Base-by-base conservation (phyloP, 352 stramenopile genomes). In the Globisporangium canariense region DNA sequence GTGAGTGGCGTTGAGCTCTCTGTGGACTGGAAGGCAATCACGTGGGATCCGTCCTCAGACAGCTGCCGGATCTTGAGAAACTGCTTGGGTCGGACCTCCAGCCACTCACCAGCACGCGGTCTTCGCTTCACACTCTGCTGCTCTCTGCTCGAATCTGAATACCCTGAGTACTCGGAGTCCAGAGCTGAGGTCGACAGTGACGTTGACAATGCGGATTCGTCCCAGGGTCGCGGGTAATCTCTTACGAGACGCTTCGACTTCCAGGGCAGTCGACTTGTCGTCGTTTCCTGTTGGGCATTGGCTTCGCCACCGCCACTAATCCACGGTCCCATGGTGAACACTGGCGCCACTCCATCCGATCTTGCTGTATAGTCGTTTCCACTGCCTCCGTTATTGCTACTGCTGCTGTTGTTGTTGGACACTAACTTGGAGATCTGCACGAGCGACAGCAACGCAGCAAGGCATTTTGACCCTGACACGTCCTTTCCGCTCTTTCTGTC, bases 91-190 rank as follows among this genome's bases (percentile, higher is more conserved):
- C 34, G 58, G 18, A 90, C 20, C 66, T 90, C 71, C 10, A 90
- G 47, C 79, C 81, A 88, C 25, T 90, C 77, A 18, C 81, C 74
- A 36, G 54, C 50, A 18, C 75, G 78, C 7, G 79, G 77, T 10
- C 58, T 71, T 16, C 70, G 54, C 7, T 43, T 55, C 20, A 34
- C 13, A 7, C 25, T 41, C 18, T 36, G 30, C 7, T 36, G 13
- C 1, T 34, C 28, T 47, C 3, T 13, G 22, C 34, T 18, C 36
- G 2, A 4, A 11, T 45, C 16, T 25, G 25, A 9, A 18, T 5
- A 25, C n/a, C 38, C 28, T 58, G 53, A 22, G 46, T 22, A 62
- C 9, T 46, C 32, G 3, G 61, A 57, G 30, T 32, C 22, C 8
- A 38, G 20, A 34, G 9, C 59, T 53, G 61, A 49, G 18, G 43